Conservation (phyloP, 306 rosid species). For the Quercus agrifolia region DNA sequence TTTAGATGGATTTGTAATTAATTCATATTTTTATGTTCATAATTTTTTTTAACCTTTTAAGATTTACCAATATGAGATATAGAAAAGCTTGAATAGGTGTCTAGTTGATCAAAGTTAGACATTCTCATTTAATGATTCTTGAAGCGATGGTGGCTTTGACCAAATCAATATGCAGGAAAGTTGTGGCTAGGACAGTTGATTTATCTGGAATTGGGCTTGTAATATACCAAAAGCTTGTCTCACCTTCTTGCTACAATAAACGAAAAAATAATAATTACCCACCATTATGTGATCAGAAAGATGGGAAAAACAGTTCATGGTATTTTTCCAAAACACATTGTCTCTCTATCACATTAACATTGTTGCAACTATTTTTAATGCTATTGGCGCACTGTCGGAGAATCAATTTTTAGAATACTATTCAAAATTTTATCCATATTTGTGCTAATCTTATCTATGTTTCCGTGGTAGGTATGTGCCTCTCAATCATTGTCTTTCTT, state of each 20-base stretch:
- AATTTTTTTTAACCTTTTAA: not conserved
- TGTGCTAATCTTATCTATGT: conserved; percentile 25
- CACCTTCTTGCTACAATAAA: conserved; percentile 59
- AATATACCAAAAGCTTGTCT: conserved; percentile 81
- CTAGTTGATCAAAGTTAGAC: conserved; percentile 10
- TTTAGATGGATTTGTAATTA: not conserved
- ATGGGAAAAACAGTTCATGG: conserved; percentile 72
- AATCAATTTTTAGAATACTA: not conserved
- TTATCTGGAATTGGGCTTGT: conserved; percentile 83
- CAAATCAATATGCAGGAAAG: conserved; percentile 80
- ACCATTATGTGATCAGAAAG: conserved; percentile 57
- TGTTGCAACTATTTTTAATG: conserved; percentile 1
- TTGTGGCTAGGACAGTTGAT: conserved; percentile 59
- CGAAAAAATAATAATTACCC: conserved; percentile 48
- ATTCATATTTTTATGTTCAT: not conserved
- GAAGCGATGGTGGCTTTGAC: conserved; percentile 71
- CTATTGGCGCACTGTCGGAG: not conserved
- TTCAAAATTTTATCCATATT: not conserved
- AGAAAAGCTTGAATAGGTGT: not conserved
- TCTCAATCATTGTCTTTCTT: conserved; percentile 59
- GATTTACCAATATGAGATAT: not conserved
- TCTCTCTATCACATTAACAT: not conserved
- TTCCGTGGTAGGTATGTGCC: conserved; percentile 59
- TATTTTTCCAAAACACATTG: conserved; percentile 22
- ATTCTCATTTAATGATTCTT: conserved; percentile 26